Evolutionary conservation across 345 rosid species (phyloP).

Genomic region (Orychophragmus violaceus): DNA sequence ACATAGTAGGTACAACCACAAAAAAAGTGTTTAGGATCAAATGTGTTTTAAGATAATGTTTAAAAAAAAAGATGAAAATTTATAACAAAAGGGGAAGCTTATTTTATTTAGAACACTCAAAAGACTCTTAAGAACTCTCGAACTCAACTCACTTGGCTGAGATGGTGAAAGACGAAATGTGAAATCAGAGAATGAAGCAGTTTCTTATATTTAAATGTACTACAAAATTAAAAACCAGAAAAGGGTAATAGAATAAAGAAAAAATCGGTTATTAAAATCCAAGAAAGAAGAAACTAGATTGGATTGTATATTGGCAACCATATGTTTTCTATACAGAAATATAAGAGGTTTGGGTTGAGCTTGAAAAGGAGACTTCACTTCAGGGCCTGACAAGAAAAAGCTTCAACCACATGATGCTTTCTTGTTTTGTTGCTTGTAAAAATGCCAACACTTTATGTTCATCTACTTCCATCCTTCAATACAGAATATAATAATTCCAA

Average conservation of each 20-base stretch:
- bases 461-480: not conserved
- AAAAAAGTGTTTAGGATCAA: too few relatives aligned
- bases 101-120: too few relatives aligned
- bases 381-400: not conserved
- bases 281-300: constrained; percentile 15
- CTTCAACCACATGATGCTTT: constrained; percentile 25
- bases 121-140: too few relatives aligned
- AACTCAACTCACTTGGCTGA: too few relatives aligned
- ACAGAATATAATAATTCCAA: not conserved
- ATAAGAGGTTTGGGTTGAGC: constrained; percentile 6
- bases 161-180: not conserved
- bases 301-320: not conserved
- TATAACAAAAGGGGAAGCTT: too few relatives aligned
- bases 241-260: not conserved
- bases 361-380: constrained; percentile 26
- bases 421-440: constrained; percentile 18
- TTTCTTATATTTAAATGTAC: not conserved
- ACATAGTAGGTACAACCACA: too few relatives aligned
- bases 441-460: constrained; percentile 12
- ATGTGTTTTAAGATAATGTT: too few relatives aligned
- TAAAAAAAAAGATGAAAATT: too few relatives aligned
- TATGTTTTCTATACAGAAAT: constrained; percentile 6
- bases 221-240: not conserved
- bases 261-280: constrained; percentile 1
- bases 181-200: not conserved